Conservation (phyloP, 148 eudicot genomes). For the Tetragonia tetragonoides region DNA sequence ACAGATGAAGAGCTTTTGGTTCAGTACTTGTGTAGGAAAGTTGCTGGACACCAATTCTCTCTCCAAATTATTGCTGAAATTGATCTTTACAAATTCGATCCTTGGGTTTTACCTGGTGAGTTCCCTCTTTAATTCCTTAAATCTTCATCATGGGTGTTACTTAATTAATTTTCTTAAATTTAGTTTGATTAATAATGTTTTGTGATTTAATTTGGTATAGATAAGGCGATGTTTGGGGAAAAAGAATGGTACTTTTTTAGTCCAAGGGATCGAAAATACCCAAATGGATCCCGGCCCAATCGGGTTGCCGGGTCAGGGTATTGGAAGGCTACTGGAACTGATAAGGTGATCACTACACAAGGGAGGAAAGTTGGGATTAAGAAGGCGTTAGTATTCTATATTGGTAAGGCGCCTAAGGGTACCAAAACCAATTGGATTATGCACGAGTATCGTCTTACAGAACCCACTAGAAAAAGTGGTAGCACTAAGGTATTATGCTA, state of each 20-base stretch:
- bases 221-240: conserved; percentile 71
- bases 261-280: conserved; percentile 76
- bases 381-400: conserved; percentile 73
- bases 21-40: conserved; percentile 63
- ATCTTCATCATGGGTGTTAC: background rate
- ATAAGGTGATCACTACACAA: conserved; percentile 52
- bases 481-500: conserved; percentile 49
- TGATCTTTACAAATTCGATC: conserved; percentile 77
- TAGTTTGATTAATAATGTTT: background rate
- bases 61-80: conserved; percentile 64
- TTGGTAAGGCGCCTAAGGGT: conserved; percentile 83
- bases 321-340: conserved; percentile 88
- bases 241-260: conserved; percentile 88
- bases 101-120: conserved; percentile 78
- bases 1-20: conserved; percentile 82
- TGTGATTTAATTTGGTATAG: conserved; percentile 27
- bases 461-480: conserved; percentile 42
- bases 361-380: conserved; percentile 72
- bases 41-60: conserved; percentile 57
- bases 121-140: background rate
- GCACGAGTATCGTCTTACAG: conserved; percentile 81
- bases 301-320: conserved; percentile 79
- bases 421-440: conserved; percentile 86
- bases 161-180: background rate
- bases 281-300: conserved; percentile 81